These are phyloP conservation scores for Aspergillus puulaauensis DNA, from an alignment of 2,329 filamentous ascomycete genomes.

Conservation along the genomic window DNA sequence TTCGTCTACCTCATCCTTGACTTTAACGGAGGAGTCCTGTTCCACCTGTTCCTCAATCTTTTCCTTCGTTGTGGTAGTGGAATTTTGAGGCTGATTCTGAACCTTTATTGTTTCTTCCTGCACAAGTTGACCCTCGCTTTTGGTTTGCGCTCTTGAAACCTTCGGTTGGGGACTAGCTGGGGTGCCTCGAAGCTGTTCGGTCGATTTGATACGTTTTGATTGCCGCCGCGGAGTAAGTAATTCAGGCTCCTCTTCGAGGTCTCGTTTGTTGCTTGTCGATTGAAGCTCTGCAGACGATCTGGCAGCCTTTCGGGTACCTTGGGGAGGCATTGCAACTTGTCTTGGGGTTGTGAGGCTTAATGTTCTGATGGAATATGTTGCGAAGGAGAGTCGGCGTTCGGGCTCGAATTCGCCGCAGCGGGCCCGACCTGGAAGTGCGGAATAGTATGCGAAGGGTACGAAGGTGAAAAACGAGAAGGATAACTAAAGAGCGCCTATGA, in stretches of 20 bases:
- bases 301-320: conserved; percentile 15
- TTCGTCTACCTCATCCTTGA: conserved; percentile 21
- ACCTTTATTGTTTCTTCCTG: conserved; percentile 13
- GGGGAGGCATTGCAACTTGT: conserved; percentile 16
- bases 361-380: neutral
- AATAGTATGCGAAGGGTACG: neutral
- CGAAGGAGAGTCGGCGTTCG: neutral
- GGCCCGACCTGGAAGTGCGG: neutral
- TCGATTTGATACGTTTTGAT: conserved; percentile 32
- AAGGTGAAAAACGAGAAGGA: neutral
- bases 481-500: too few species aligned
- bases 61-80: conserved; percentile 10
- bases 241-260: conserved; percentile 24
- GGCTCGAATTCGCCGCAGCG: neutral
- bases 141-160: neutral
- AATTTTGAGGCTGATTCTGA: neutral
- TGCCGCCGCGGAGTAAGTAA: conserved; percentile 25
- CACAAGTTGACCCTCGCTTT: neutral
- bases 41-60: conserved; percentile 18
- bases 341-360: neutral
- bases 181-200: neutral
- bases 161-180: neutral
- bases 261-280: conserved; percentile 25
- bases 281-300: conserved; percentile 8
- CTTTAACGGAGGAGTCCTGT: conserved; percentile 2